Conservation (phyloP, 345 rosid genomes). For the Carallia brachiata region DNA sequence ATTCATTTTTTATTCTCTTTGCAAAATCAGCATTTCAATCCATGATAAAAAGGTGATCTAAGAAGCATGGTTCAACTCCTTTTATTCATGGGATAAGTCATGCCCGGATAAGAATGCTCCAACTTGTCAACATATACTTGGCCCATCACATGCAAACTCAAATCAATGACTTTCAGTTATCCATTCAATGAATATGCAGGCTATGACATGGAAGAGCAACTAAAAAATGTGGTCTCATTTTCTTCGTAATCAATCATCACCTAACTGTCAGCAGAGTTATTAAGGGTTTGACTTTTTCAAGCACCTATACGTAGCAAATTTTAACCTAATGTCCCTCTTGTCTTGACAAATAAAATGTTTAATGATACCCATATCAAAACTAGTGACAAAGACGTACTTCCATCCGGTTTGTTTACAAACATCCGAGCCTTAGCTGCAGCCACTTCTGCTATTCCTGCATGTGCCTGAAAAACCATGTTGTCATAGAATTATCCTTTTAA, state of each 20-base stretch:
- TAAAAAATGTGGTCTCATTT: background rate
- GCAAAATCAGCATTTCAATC: no score
- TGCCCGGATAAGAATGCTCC: background rate
- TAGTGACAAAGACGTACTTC: slow-evolving; percentile 53
- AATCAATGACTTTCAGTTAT: no score
- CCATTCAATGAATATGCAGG: no score
- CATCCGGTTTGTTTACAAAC: slow-evolving; percentile 91
- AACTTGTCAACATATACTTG: background rate
- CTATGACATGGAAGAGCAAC: background rate
- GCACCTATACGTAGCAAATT: background rate
- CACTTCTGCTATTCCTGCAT: slow-evolving; percentile 89
- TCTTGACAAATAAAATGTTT: background rate
- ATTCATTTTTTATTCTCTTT: no score
- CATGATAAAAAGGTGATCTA: no score
- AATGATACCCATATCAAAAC: no score
- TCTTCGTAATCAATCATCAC: background rate
- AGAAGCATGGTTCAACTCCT: background rate
- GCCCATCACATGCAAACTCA: background rate
- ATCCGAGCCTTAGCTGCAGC: slow-evolving; percentile 97
- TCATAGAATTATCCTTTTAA: slow-evolving; percentile 24
- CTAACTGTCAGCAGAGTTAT: background rate
- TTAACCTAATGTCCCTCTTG: background rate
- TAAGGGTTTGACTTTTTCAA: background rate
- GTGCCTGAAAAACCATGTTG: slow-evolving; percentile 55
- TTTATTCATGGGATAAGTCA: background rate